Percentiles rank a stretch among this genome's conserved stretches.
phyloP scores from a whole-genome alignment of 306 rosid species.

The Cucurbita pepo region DNA sequence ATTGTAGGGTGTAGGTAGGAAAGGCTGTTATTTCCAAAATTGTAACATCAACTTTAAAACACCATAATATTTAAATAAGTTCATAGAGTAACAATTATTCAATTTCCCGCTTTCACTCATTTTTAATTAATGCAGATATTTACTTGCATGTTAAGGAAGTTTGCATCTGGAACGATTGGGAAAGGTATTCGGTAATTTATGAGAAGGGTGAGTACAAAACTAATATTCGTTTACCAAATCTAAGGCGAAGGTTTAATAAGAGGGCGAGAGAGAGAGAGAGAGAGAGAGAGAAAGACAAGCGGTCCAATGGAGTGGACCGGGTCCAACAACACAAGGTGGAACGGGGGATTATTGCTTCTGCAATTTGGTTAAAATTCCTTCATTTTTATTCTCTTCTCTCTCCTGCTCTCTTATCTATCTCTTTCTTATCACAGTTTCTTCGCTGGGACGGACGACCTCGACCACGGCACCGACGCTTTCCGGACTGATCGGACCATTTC shows the following conservation, averaged over 20 bases:
- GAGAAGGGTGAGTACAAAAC: no score
- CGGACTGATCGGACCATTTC: background rate
- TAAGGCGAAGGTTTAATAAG: background rate
- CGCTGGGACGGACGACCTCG: constrained; percentile 1
- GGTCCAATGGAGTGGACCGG: constrained; percentile 4
- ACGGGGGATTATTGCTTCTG: background rate
- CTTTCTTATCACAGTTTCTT: constrained; percentile 3
- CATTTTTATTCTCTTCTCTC: background rate
- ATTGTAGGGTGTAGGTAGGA: no score
- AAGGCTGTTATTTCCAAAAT: no score
- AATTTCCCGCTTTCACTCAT: no score
- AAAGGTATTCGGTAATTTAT: background rate
- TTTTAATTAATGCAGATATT: background rate
- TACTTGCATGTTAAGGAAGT: background rate
- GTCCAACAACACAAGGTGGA: background rate
- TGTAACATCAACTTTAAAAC: no score
- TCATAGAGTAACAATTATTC: no score
- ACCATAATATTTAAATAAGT: no score
- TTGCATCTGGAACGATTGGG: background rate
- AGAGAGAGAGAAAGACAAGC: background rate
- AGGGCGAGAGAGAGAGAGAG: background rate
- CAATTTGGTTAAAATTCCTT: background rate
- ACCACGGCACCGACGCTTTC: constrained; percentile 5
- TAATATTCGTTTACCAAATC: background rate
- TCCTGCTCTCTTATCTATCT: background rate